These are phyloP conservation scores for Ascochyta pisi DNA, from an alignment of 2,329 filamentous ascomycete genomes.

Conservation along the genomic window DNA sequence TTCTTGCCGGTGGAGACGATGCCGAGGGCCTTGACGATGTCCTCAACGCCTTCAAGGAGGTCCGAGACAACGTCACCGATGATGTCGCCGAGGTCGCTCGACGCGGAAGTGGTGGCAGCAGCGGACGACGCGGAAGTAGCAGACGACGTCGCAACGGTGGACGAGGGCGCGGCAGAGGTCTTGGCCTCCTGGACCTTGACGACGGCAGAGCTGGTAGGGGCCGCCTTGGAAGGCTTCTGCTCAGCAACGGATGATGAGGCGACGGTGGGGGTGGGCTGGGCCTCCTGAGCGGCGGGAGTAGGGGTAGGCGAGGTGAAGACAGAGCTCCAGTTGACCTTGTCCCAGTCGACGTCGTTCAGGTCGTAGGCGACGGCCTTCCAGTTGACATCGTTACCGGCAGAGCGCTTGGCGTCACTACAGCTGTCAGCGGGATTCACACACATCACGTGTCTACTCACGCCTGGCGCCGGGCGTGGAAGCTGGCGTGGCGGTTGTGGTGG, in stretches of 20 bases:
- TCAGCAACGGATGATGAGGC: conserved; percentile 6
- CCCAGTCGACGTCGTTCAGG: conserved; percentile 39
- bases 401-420: conserved; percentile 43
- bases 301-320: conserved; percentile 27
- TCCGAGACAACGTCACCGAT: conserved; percentile 25
- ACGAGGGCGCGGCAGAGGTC: conserved; percentile 15
- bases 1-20: conserved; percentile 37
- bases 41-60: conserved; percentile 28
- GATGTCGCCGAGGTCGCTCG: conserved; percentile 7
- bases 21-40: conserved; percentile 29
- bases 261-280: neutral
- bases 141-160: neutral
- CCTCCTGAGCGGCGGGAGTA: conserved; percentile 13
- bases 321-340: conserved; percentile 34
- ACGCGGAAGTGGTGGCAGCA: conserved; percentile 12
- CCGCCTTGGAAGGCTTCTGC: conserved; percentile 13
- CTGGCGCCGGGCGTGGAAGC: conserved; percentile 47
- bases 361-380: conserved; percentile 39
- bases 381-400: conserved; percentile 32
- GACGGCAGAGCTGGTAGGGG: conserved; percentile 15
- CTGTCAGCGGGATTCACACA: neutral
- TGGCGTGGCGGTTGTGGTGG: conserved; percentile 43
- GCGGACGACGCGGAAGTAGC: conserved; percentile 4
- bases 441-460: conserved; percentile 30
- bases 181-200: conserved; percentile 16